These are phyloP conservation scores for Parietichytrium sp. DNA, from an alignment of 108 stramenopile species.

Conservation along the genomic window DNA sequence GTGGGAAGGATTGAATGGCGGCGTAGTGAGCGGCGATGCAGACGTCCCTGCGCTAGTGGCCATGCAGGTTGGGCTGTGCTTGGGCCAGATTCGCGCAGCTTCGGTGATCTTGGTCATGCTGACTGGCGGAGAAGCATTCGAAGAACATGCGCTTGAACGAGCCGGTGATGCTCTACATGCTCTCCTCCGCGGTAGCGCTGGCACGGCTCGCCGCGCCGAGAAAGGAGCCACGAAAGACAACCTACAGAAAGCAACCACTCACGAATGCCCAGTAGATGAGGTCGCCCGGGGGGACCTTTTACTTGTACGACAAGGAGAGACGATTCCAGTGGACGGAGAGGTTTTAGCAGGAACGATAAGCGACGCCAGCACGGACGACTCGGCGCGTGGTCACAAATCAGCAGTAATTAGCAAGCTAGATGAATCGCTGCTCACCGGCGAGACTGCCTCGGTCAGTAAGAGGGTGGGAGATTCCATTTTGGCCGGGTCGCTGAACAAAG, in stretches of 20 bases:
- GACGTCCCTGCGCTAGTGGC: constrained; percentile 22
- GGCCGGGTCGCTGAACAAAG: neutral
- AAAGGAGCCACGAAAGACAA: neutral
- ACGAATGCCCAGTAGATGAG: too few relatives aligned
- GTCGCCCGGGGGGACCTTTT: neutral
- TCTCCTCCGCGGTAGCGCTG: neutral
- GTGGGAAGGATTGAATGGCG: neutral
- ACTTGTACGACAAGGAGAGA: neutral
- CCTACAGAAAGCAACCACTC: too few relatives aligned
- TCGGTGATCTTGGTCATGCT: constrained; percentile 12
- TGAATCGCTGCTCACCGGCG: neutral
- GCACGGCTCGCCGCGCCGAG: neutral
- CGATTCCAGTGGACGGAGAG: neutral
- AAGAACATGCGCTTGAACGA: constrained; percentile 14
- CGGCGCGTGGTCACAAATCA: too few relatives aligned
- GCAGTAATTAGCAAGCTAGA: too few relatives aligned
- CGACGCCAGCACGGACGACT: too few relatives aligned
- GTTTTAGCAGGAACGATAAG: too few relatives aligned
- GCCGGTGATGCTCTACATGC: neutral
- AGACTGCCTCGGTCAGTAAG: neutral
- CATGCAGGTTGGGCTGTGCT: constrained; percentile 29
- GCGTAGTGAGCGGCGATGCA: neutral
- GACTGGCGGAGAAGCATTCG: constrained; percentile 24
- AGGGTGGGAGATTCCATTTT: neutral
- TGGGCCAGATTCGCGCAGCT: neutral